Evolutionary conservation across 306 rosid genomes (phyloP), one percentile per base, ranked within the genome.

Genomic region (Canavalia gladiata): DNA sequence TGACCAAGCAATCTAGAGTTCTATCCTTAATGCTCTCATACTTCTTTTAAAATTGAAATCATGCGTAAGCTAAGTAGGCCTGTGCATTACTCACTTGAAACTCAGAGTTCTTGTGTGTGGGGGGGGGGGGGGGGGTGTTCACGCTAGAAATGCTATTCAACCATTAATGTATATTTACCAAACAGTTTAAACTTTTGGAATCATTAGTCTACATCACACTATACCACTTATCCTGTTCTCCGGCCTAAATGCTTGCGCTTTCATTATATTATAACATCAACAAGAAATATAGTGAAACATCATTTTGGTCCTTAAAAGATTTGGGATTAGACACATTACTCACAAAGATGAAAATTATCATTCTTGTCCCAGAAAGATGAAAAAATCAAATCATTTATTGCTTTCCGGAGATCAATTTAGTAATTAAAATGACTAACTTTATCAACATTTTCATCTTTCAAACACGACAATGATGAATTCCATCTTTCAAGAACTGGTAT

Each of bases 11-110:
- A 13, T 42, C 58, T n/a, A 78, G 12, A 42, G 57, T 55, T 68
- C 8, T 10, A 56, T 5, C 60, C 29, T 56, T 56, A 10, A 6
- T 28, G 42, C 50, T 57, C 52, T 51, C 34, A 45, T 13, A 55
- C 75, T 30, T 31, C 69, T 39, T 39, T 39, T 39, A 31, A 39
- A 65, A 76, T 77, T 9, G 13, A 51, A 65, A 51, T 12, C 47
- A 77, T 65, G 74, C 52, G 29, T 47, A 12, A 34, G 5, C 29
- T 41, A 74, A 74, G 63, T 63, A 30, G 9, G 13, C n/a, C 42
- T 13, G 18, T 12, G 35, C 63, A 37, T 35, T 64, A 37, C 50
- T 45, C 52, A 65, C 13, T 64, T 33, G 73, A 49, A 18, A 49
- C 31, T 28, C 25, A 43, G 37, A 39, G 0, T 45, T 30, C 2